These are phyloP conservation scores for Yamadazyma diospyri DNA, from an alignment of 1,139 yeast species.

Conservation along the genomic window DNA sequence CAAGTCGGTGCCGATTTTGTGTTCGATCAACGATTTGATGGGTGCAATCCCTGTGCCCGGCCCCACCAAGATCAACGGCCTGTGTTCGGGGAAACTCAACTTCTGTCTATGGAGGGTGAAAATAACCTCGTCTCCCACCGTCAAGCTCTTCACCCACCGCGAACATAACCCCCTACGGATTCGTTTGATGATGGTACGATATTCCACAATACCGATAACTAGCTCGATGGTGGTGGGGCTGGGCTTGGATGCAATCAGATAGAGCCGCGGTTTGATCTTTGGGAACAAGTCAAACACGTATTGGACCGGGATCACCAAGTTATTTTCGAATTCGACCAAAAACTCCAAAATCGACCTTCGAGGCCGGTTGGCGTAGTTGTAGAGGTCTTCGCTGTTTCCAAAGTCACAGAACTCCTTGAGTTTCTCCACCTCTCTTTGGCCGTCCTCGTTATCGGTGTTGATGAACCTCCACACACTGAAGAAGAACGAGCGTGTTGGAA, in stretches of 20 bases:
- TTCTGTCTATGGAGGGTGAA: constrained; percentile 54
- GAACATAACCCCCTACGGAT: constrained; percentile 84
- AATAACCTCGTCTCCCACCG: constrained; percentile 46
- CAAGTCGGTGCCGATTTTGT: constrained; percentile 12
- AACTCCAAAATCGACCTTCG: constrained; percentile 84
- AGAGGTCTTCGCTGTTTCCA: constrained; percentile 74
- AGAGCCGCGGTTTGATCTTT: constrained; percentile 70
- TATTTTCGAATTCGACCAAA: constrained; percentile 70
- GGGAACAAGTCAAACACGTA: constrained; percentile 79
- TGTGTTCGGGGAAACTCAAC: constrained; percentile 25
- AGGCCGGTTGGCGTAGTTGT: constrained; percentile 88
- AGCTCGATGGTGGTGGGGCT: constrained; percentile 47
- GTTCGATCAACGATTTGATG: constrained; percentile 61
- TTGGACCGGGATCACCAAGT: constrained; percentile 66
- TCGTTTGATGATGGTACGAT: constrained; percentile 74
- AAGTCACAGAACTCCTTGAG: constrained; percentile 71
- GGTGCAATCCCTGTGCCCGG: constrained; percentile 97
- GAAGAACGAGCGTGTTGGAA: constrained; percentile 85
- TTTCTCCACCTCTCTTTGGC: constrained; percentile 65
- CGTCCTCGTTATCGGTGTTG: constrained; percentile 41
- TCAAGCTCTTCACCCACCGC: constrained; percentile 59
- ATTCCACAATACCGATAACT: constrained; percentile 81
- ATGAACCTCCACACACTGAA: constrained; percentile 70
- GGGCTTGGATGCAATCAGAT: constrained; percentile 34
- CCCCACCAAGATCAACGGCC: constrained; percentile 69